Conservation (phyloP, 208 protist species). For the Leishmania amazonensis region DNA sequence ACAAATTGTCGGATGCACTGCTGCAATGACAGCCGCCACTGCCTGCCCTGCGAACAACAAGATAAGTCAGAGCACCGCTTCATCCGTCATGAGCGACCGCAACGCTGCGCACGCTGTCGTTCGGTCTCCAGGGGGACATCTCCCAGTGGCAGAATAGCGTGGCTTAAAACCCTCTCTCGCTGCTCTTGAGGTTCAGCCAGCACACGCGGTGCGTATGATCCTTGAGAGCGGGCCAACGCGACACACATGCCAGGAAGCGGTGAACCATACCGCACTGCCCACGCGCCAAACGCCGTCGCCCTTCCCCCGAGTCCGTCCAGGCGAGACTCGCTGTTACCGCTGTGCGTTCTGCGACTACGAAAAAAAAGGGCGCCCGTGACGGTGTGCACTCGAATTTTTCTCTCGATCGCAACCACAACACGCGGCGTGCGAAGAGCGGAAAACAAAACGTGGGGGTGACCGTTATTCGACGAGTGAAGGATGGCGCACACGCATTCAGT, state of each 20-base stretch:
- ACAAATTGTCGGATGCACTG: background rate
- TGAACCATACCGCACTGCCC: background rate
- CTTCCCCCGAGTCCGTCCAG: background rate
- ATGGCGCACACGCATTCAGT: background rate
- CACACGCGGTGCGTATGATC: background rate
- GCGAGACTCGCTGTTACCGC: background rate
- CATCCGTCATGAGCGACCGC: background rate
- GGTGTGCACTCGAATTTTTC: too few relatives aligned
- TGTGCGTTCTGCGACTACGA: background rate
- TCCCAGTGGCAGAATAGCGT: background rate
- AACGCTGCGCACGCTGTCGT: background rate
- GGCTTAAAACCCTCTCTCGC: background rate
- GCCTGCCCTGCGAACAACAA: background rate
- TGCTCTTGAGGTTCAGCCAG: background rate
- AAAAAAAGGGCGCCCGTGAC: background rate
- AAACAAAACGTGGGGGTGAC: background rate
- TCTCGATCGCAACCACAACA: background rate
- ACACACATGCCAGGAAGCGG: background rate
- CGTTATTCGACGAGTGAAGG: background rate
- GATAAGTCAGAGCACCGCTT: background rate
- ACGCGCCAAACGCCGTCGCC: background rate
- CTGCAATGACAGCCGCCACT: background rate
- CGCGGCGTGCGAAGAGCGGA: background rate
- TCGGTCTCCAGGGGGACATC: background rate
- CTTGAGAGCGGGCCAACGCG: background rate